Evolutionary conservation across 306 rosid genomes (phyloP).

Genomic region (Cucumis sativus): Cucumber_9930_V3 NC_026658.2:21481501-21482000

Average conservation of each 20-base stretch:
- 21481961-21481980: not conserved
- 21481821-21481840: not conserved
- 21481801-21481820: not conserved
- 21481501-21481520: no score
- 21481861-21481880: not conserved
- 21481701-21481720: not conserved
- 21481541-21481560: no score
- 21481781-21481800: not conserved
- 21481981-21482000: not conserved
- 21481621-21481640: no score
- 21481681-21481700: not conserved
- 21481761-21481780: not conserved
- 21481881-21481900: not conserved
- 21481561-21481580: no score
- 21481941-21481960: not conserved
- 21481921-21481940: constrained; percentile 4
- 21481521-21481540: no score
- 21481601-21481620: no score
- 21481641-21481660: no score
- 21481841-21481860: not conserved
- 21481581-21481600: no score
- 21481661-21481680: not conserved
- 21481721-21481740: not conserved
- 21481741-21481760: not conserved
- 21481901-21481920: not conserved